Conservation (phyloP, 495 filamentous ascomycete species). For the Penicillium coprophilum region DNA sequence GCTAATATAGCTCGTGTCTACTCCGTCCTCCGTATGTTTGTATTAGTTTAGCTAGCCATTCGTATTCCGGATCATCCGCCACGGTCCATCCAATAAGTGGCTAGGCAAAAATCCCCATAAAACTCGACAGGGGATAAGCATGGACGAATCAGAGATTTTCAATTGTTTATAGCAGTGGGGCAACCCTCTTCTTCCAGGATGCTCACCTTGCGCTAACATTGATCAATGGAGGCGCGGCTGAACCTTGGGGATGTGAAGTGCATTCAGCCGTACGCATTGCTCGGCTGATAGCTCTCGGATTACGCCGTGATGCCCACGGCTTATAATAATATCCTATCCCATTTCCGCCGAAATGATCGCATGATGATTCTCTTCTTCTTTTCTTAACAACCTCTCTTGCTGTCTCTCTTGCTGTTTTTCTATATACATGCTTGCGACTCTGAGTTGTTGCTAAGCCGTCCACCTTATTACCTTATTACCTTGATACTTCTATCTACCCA, state of each 20-base stretch:
- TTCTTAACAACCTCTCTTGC: not conserved
- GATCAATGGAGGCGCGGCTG: slow-evolving; percentile 13
- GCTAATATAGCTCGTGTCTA: not conserved
- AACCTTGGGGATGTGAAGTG: slow-evolving; percentile 3
- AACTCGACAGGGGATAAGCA: slow-evolving; percentile 13
- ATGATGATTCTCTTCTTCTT: slow-evolving; percentile 9
- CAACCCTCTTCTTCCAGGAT: slow-evolving; percentile 13
- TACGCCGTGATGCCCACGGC: slow-evolving; percentile 7
- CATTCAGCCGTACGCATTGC: slow-evolving; percentile 21
- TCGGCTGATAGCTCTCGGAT: slow-evolving; percentile 13
- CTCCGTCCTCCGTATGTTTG: no score
- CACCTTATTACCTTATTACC: not conserved
- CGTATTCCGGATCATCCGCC: not conserved
- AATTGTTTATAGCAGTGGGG: slow-evolving; percentile 23
- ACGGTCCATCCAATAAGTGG: not conserved
- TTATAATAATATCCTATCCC: slow-evolving; percentile 17
- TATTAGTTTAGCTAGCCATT: not conserved
- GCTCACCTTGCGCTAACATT: slow-evolving; percentile 8
- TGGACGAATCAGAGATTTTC: slow-evolving; percentile 20
- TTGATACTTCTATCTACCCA: not conserved
- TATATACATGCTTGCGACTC: not conserved
- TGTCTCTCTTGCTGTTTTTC: not conserved
- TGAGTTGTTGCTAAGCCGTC: not conserved
- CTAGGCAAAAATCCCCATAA: not conserved
- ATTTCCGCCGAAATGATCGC: slow-evolving; percentile 20